Evolutionary conservation across 805 yeast genomes (phyloP), one percentile per base, ranked within the genome.

Genomic region (Candida stauntonica): DNA sequence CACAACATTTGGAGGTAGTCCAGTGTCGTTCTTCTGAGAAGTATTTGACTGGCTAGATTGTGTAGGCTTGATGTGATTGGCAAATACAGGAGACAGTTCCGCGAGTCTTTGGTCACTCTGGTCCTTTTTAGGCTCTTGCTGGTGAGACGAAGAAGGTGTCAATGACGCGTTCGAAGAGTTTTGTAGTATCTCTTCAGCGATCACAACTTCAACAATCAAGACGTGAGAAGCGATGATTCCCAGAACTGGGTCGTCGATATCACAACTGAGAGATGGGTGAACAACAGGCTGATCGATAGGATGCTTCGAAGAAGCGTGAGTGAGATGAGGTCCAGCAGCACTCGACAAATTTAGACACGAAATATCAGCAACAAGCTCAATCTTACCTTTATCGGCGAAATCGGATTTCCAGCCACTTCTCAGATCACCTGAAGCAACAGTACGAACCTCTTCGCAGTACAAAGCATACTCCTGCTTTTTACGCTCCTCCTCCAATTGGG

Each of bases 371-470:
- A 82, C 80, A 32, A 88, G 59, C 59, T 87, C 96, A 43, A 89
- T 80, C 38, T 76, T 70, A 5, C 99, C 99, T 31, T 71, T 70
- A 29, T 78, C 82, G 5, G 79, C 62, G 57, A 82, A 89, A 61
- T 93, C 99, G 1, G 93, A 78, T 59, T 93, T 93, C 99, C 99
- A 93, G 4, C 99, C 99, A 21, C 75, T 70, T 55, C 84, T 86
- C 55, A 87, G 62, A 44, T 86, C 95, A 9, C 96, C 96, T 38
- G 79, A 73, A 11, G 81, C 74, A 7, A 93, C 66, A 5, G 85
- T 75, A 21, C 89, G 71, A 7, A 74, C 72, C 53, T 89, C 96
- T 58, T 88, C 94, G 11, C 79, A 60, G 50, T 73, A 82, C 12
- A 84, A 44, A 4, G 66, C 63, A n/a, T 62, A 56, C 14, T 63